Evolutionary conservation across 2,329 filamentous ascomycete species (phyloP), one percentile per base, ranked within the genome.

Genomic region (Cercospora zeae-maydis): DNA sequence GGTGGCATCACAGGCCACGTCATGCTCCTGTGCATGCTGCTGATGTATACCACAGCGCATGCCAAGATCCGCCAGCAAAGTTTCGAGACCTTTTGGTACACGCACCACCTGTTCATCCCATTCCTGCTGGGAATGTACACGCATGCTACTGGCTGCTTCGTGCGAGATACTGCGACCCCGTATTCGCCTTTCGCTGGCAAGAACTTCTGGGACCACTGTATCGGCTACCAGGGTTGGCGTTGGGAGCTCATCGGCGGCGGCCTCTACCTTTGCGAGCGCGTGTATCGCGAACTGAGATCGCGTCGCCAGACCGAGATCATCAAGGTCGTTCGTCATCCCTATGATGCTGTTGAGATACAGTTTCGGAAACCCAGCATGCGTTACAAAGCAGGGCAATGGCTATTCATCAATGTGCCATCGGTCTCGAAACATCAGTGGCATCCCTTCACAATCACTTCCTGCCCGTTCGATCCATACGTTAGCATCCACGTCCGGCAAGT

Each of bases 51-150:
- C 1, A 97, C 93, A 0, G 90, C 95, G 2, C 95, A 99, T 75
- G 85, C 89, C 71, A 90, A 91, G 69, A 98, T 99, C 68, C 90
- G 95, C 59, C 93, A 98, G 75, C 95, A 99, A 75, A 96, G 92
- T 0, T 99, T 93, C 74, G 95, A 99, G 79, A 96, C 93, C 0
- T 99, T 99, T 76, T 99, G 95, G 95, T 99, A 99, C 79, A 96
- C 92, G 0, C 95, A 99, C 78, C 95, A 99, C 73, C 85, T 99
- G n/a, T 98, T 98, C 73, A 90, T 99, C 64, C 93, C 95, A 1
- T 99, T 99, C 78, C 79, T 98, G 73, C 83, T 99, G 49, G 93
- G 86, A 51, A 87, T 99, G 70, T 99, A 98, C 78, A 98, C 93
- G 11, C 95, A 99, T 77, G 93, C 95, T 1, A 91, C 91, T 7